Evolutionary conservation across 441 rosid genomes (phyloP), one percentile per base, ranked within the genome.

Genomic region (Corymbia calophylla): DNA sequence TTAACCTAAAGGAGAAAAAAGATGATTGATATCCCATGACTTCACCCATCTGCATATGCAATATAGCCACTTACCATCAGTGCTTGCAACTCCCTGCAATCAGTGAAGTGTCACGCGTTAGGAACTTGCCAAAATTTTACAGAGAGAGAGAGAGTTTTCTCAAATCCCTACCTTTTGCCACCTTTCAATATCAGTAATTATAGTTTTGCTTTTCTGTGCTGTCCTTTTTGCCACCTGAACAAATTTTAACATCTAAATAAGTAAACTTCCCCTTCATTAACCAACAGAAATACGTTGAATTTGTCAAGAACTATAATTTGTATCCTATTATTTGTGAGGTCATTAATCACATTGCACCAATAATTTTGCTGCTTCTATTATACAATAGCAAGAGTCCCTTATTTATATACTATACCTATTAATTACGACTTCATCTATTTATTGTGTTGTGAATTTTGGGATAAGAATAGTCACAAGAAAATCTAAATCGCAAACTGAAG

Each of bases 11-110:
- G n/a, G 23, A 12, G 86, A 90, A 31, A 86, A 21, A 58, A 68
- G n/a, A 73, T 48, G 88, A 86, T 16, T 1, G 14, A 25, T 86
- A 86, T 86, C 66, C 68, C 84, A 44, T 77, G 53, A 44, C 49
- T 44, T 23, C 84, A 77, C n/a, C 51, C 84, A 23, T 77, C 53
- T 44, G 18, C 60, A 60, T 32, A 15, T 86, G 9, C 64, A 56
- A 86, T 86, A 32, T 47, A 32, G 47, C 88, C 66, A 60, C 95
- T 93, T 92, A 96, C 99, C 96, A 92, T 97, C 99, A 87, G 97
- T 94, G 93, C 98, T 95, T 51, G 99, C 99, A 89, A 97, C 98
- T 91, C 99, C 99, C 99, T 97, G 97, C 89, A 95, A 90, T 87
- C 73, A 92, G 53, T 23, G 51, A 77, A 77, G 84, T 12, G 84